Base-by-base conservation (phyloP, 352 stramenopile species). In the Pythium coloratum region DNA sequence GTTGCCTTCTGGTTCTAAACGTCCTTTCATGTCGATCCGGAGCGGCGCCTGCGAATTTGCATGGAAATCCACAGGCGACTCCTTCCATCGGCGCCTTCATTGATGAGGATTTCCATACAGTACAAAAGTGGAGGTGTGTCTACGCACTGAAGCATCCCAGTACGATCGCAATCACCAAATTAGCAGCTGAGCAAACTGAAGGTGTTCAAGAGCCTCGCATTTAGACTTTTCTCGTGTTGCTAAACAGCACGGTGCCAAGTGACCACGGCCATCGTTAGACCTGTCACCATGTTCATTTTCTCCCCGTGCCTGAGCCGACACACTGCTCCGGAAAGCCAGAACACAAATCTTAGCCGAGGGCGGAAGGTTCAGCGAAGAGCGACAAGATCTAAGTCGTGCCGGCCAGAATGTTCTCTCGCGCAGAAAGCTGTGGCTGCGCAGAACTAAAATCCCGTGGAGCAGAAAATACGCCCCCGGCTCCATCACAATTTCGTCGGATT, bases 281-380 rank as follows among this genome's bases (percentile, higher is more conserved):
- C n/a, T 53, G 46, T 30, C 46, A 32, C 46, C 46, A 32, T 53
- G 46, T 53, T 53, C 46, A 53, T 53, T 53, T 53, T 53, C 46
- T 53, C 46, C 46, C 46, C 46, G 20, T 53, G 46, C 13, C 20
- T 6, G 46, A 8, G n/a, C 46, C 6, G 46, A 53, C 20, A 24
- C 46, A 13, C 26, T 2, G 36, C 26, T 9, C 24, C 6, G 3
- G 49, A 56, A 56, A 56, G 49, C 49, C 49, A 56, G 49, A 34
- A 0, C 50, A 62, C 42, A 62, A 56, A 67, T 67, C 62, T 67
- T 67, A 67, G 46, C n/a, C 30, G 40, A 34, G 47, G 60, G 44
- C 62, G 10, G 54, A 61, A 60, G 14, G 61, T 67, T 67, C 51
- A 67, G 38, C 28, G 61, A 61, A 67, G 36, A 20, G 13, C 44